phyloP scores from a whole-genome alignment of 192 early-diverging fungal genomes.

The Rhizoclosmatium globosum region DNA sequence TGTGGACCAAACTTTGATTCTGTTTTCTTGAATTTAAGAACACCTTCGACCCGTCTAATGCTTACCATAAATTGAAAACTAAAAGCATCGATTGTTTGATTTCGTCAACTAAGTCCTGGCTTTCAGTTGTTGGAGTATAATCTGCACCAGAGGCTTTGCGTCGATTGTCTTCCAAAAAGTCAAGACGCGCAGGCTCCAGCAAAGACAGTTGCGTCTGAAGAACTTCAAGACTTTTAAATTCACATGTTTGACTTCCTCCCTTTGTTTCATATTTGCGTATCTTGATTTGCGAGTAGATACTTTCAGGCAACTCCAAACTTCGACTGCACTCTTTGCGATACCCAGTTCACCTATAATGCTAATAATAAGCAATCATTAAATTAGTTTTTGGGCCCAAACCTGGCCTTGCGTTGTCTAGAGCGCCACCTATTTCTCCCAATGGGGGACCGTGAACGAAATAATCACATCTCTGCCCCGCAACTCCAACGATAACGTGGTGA shows the following conservation, averaged over 20 bases:
- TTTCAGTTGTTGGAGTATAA: neutral
- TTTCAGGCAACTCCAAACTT: slow-evolving; percentile 28
- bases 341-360: slow-evolving; percentile 30
- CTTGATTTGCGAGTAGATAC: slow-evolving; percentile 36
- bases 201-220: slow-evolving; percentile 5
- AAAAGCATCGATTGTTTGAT: slow-evolving; percentile 11
- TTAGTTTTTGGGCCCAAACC: neutral
- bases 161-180: slow-evolving; percentile 8
- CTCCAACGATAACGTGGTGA: slow-evolving; percentile 38
- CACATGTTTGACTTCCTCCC: slow-evolving; percentile 22
- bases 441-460: slow-evolving; percentile 41
- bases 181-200: slow-evolving; percentile 25
- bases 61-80: slow-evolving; percentile 32
- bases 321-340: slow-evolving; percentile 31
- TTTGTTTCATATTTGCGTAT: slow-evolving; percentile 37
- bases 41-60: no score
- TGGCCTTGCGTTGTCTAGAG: slow-evolving; percentile 40
- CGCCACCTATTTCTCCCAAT: slow-evolving; percentile 37
- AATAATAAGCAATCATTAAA: neutral
- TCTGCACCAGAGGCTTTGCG: neutral
- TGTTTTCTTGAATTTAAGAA: no score
- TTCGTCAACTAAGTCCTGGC: neutral
- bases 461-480: slow-evolving; percentile 38
- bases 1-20: slow-evolving; percentile 40
- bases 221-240: slow-evolving; percentile 30